Evolutionary conservation across 1,284 basidiomycete genomes (phyloP).

Genomic region (Papiliotrema terrestris): DNA sequence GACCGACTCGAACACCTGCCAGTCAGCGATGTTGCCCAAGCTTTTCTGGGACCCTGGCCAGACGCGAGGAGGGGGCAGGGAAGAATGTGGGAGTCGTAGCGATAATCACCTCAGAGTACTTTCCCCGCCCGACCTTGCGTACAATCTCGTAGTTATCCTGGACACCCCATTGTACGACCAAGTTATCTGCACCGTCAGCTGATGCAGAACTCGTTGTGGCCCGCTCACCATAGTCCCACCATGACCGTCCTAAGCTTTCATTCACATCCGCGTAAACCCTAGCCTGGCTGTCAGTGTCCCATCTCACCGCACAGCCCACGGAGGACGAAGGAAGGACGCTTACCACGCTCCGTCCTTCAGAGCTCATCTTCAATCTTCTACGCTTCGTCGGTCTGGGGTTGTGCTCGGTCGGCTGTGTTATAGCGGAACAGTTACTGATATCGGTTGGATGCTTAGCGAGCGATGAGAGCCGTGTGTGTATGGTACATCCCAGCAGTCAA

Average conservation of each 20-base stretch:
- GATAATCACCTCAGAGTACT: conserved; percentile 82
- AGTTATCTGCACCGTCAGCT: conserved; percentile 61
- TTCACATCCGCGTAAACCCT: conserved; percentile 59
- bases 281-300: conserved; percentile 41
- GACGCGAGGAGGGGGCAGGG: too few relatives aligned
- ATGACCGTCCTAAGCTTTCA: conserved; percentile 56
- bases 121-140: conserved; percentile 91
- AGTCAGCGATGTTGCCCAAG: neutral
- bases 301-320: neutral
- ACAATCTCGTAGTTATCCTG: conserved; percentile 99
- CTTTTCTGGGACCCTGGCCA: neutral
- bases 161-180: conserved; percentile 88
- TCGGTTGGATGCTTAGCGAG: neutral
- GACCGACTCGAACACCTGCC: conserved; percentile 91
- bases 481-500: neutral
- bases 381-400: neutral
- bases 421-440: neutral
- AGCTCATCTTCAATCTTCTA: neutral
- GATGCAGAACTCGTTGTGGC: conserved; percentile 1
- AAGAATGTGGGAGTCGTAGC: neutral
- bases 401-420: neutral
- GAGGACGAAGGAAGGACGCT: conserved; percentile 3
- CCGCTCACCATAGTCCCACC: conserved; percentile 60
- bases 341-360: conserved; percentile 29
- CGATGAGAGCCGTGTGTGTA: neutral